Evolutionary conservation across 805 yeast genomes (phyloP), one percentile per base, ranked within the genome.

Genomic region (Nakazawaea ernobii): DNA sequence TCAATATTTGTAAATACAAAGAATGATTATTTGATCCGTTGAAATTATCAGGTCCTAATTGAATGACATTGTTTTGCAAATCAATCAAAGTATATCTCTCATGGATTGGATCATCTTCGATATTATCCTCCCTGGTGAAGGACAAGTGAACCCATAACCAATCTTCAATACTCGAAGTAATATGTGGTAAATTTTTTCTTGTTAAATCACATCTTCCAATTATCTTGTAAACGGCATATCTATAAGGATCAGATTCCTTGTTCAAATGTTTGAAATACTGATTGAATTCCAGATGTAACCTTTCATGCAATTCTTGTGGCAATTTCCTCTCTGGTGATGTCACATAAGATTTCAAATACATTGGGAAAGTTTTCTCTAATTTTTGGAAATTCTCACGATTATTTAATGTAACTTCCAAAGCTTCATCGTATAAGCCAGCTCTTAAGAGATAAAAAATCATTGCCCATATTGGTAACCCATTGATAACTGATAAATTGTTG

Each of bases 121-220:
- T 43, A 11, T 46, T 60, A 40, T 70, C 75, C 57, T 87, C 92
- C 48, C 82, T 78, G 13, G 86, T 79, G 28, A 92, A 72, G 65
- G 81, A 75, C 48, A 94, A 73, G 65, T 94, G 97, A 60, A 86
- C 79, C 99, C 99, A 92, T 43, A 92, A 64, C 98, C 98, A 92
- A 67, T 92, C 98, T 64, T 92, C 98, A 42, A 91, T 79, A 49
- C 95, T 86, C 33, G 81, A 66, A 29, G 92, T 78, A 35, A 77
- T 70, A n/a, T 81, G 63, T 33, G 95, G 80, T 56, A 91, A 68
- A 52, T 77, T 69, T 63, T 81, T 80, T 63, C 82, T 73, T 42
- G 85, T 70, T 59, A 84, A 60, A 67, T 82, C 83, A 64, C 97
- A 89, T 63, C 94, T 84, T n/a, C 98, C 98, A 49, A 92, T 76